phyloP scores from a whole-genome alignment of 257 asterid species.

The Solanum paucissectum region DNA sequence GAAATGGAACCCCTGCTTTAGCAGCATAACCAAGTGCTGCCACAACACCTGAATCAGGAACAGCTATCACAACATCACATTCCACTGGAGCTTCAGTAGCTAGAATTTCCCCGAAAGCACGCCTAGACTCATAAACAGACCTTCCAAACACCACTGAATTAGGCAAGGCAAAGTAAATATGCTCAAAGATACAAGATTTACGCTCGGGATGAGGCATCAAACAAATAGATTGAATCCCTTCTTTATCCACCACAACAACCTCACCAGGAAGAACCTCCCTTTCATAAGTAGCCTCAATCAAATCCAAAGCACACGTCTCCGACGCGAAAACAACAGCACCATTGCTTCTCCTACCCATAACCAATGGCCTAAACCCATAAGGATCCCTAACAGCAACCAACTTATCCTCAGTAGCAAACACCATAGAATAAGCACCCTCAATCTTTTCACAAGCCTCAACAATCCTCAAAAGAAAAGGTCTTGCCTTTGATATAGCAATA shows the following conservation, averaged over 20 bases:
- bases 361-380: conserved; percentile 37
- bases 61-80: conserved; percentile 90
- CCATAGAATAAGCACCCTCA: conserved; percentile 85
- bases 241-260: conserved; percentile 37
- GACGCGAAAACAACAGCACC: conserved; percentile 40
- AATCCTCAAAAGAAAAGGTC: conserved; percentile 75
- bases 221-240: conserved; percentile 39
- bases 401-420: conserved; percentile 38
- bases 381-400: conserved; percentile 44
- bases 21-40: conserved; percentile 89
- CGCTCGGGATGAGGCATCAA: conserved; percentile 54
- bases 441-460: conserved; percentile 83
- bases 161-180: conserved; percentile 71
- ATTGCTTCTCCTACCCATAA: conserved; percentile 43
- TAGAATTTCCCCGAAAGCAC: conserved; percentile 56
- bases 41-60: conserved; percentile 91
- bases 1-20: conserved; percentile 84
- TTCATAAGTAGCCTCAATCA: conserved; percentile 71
- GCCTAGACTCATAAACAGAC: conserved; percentile 77
- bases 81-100: conserved; percentile 74
- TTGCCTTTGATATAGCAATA: conserved; percentile 76
- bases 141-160: conserved; percentile 67
- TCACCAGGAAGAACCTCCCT: conserved; percentile 42
- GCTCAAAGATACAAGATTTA: conserved; percentile 79
- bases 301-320: conserved; percentile 38